Base-by-base conservation (phyloP, 805 yeast species). In the Sugiyamaella floridensis region DNA sequence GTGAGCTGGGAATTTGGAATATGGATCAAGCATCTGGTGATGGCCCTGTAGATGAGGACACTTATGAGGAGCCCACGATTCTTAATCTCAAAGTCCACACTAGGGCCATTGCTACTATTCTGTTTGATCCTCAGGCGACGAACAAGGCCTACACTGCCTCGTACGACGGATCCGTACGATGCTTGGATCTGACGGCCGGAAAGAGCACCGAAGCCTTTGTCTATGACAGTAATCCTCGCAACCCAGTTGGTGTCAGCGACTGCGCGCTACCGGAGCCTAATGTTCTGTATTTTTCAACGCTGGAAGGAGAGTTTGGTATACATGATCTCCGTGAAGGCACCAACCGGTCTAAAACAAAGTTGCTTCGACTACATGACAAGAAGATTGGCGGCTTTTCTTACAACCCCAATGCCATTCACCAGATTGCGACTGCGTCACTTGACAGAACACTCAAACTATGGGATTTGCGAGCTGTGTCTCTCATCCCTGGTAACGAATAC, bases 301-400 rank as follows among this genome's bases (percentile, higher is more conserved):
- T 92, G 48, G 74, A 77, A 4, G 99, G 99, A 1, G 83, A 83
- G 53, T 85, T 92, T 65, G 81, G 86, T 18, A 76, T 73, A n/a
- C 76, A 83, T 55, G 98, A 92, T 65, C 50, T 81, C 11, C 73
- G 99, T 57, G 67, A 73, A 15, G 60, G 62, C 32, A 74, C 75
- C 47, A 72, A 71, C 54, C 58, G 68, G 2, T 60, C 61, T 32
- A 47, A 47, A 16, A 61, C 4, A 12, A 60, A 68, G 4, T 68
- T 82, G n/a, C 71, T 76, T 44, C 74, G 95, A 57, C 67, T 90
- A 14, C 88, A 90, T 53, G 95, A 87, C 62, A 90, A 92, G 64
- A 93, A 93, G 65, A 90, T 93, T 52, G 98, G 98, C 0, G 89
- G 95, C 0, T 88, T 93, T 67, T 64, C 84, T 1, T 77, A 88